Evolutionary conservation across 306 rosid genomes (phyloP).

Genomic region (Citrullus amarus): DNA sequence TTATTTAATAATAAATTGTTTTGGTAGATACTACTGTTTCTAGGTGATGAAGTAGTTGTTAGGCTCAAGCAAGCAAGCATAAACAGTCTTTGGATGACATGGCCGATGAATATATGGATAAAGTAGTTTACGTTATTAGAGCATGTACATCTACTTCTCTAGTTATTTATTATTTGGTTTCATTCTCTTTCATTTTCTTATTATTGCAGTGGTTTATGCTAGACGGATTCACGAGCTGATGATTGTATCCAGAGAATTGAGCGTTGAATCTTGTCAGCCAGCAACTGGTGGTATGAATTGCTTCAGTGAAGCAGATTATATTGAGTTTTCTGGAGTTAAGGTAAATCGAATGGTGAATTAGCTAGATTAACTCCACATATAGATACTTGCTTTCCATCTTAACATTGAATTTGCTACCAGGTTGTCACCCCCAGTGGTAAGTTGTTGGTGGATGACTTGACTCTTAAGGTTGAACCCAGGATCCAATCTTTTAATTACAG

Average conservation of each 20-base stretch:
- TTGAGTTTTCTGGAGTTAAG: conserved; percentile 84
- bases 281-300: conserved; percentile 48
- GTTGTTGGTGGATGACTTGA: conserved; percentile 85
- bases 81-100: neutral
- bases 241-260: conserved; percentile 72
- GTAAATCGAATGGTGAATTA: conserved; percentile 19
- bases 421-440: conserved; percentile 93
- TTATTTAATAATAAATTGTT: conserved; percentile 5
- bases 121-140: conserved; percentile 3
- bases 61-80: neutral
- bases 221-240: conserved; percentile 85
- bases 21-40: neutral
- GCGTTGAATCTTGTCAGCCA: conserved; percentile 39
- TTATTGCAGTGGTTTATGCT: conserved; percentile 76
- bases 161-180: neutral
- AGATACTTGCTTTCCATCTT: conserved; percentile 12
- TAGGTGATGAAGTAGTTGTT: neutral
- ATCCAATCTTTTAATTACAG: conserved; percentile 93
- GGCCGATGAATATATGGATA: neutral
- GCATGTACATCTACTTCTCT: neutral
- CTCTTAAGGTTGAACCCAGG: conserved; percentile 74
- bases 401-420: conserved; percentile 33
- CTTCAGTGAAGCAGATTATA: conserved; percentile 82
- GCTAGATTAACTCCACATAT: neutral
- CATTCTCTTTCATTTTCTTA: neutral